A percentile compares a stretch with the other conserved stretches of the same genome.
Evolutionary conservation across 83 land plant species (phyloP).

Genomic region (Diphasiastrum complanatum): DNA sequence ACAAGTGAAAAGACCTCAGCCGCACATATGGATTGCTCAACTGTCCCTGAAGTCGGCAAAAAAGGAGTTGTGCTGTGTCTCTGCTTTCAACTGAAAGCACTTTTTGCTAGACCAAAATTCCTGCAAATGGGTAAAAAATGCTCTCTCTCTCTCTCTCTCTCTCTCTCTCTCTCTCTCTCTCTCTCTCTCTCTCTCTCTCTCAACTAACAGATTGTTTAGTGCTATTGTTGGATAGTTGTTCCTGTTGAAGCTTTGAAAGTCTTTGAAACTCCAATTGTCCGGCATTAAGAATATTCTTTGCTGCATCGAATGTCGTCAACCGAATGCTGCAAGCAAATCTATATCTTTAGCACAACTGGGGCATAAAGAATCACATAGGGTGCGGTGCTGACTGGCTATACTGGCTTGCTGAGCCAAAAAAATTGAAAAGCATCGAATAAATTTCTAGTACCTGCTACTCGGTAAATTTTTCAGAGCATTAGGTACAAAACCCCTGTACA

Average conservation of each 20-base stretch:
- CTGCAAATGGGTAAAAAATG: no score
- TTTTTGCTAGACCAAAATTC: no score
- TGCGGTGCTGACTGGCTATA: background rate
- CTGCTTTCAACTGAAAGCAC: no score
- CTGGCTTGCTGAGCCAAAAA: background rate
- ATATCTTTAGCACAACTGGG: background rate
- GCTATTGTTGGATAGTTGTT: no score
- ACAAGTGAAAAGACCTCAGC: no score
- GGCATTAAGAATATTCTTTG: slow-evolving; percentile 57
- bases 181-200: no score
- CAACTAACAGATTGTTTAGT: no score
- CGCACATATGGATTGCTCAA: no score
- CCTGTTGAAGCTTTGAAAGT: slow-evolving; percentile 40
- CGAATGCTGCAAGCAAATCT: slow-evolving; percentile 56
- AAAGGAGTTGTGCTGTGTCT: no score
- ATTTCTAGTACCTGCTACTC: slow-evolving; percentile 86
- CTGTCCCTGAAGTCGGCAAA: no score
- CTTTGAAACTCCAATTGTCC: slow-evolving; percentile 57
- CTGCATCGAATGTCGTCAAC: slow-evolving; percentile 81
- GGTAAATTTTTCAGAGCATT: slow-evolving; percentile 93
- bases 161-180: no score
- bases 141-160: no score
- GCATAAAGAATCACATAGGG: background rate
- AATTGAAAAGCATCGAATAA: background rate
- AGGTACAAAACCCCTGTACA: slow-evolving; percentile 91